phyloP scores from a whole-genome alignment of 2,329 filamentous ascomycete species.

The Karstenula rhodostoma region DNA sequence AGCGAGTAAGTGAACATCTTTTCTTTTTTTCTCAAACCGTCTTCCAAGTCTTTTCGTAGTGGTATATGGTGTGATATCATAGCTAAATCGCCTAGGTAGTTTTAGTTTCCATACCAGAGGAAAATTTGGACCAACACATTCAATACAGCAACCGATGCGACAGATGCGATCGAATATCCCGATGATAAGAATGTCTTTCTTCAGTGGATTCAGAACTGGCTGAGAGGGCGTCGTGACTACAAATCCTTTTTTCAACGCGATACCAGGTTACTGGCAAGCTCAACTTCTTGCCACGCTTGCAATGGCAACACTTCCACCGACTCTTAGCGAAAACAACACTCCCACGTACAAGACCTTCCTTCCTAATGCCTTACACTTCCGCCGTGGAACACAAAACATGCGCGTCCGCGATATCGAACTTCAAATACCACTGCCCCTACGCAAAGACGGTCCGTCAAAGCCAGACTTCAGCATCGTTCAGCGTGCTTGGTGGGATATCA shows the following conservation, averaged over 20 bases:
- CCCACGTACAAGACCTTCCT: constrained; percentile 51
- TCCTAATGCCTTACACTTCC: constrained; percentile 58
- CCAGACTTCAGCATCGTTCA: constrained; percentile 56
- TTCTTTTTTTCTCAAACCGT: too few relatives aligned
- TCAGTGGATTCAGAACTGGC: constrained; percentile 51
- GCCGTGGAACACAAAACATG: constrained; percentile 58
- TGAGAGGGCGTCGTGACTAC: constrained; percentile 48
- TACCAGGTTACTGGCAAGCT: constrained; percentile 48
- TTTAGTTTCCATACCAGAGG: constrained; percentile 60
- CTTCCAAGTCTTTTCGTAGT: too few relatives aligned
- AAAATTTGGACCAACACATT: constrained; percentile 58
- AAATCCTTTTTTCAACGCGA: constrained; percentile 42
- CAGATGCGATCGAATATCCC: constrained; percentile 50
- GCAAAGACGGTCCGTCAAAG: constrained; percentile 38
- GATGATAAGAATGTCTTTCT: constrained; percentile 44
- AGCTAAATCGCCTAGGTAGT: constrained; percentile 44
- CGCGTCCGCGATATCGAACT: constrained; percentile 57
- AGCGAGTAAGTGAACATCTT: constrained; percentile 39
- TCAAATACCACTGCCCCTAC: constrained; percentile 54
- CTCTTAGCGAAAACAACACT: constrained; percentile 32
- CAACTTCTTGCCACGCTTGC: constrained; percentile 45
- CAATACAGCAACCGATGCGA: constrained; percentile 48
- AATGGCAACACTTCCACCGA: constrained; percentile 36
- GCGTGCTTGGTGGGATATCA: constrained; percentile 61
- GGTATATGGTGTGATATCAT: background rate